Evolutionary conservation across 495 filamentous ascomycete genomes (phyloP).

Genomic region (Parathielavia appendiculata): DNA sequence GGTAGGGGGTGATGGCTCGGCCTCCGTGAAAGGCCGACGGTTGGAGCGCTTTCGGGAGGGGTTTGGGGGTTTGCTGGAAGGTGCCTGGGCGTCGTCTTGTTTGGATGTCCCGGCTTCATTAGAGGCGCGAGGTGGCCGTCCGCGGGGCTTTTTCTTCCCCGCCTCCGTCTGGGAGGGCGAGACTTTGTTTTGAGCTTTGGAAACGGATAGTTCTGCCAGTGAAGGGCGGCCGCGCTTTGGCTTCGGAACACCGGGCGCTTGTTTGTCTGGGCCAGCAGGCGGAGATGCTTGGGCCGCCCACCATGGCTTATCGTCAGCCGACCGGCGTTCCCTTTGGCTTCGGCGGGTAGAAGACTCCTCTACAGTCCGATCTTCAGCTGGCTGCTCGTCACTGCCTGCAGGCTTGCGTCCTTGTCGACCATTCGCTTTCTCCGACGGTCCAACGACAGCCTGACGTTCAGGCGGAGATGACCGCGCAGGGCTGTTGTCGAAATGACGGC

Average conservation of each 20-base stretch:
- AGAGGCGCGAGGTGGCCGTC: background rate
- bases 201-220: conserved; percentile 24
- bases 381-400: background rate
- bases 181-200: conserved; percentile 23
- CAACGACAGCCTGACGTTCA: background rate
- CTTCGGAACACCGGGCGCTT: background rate
- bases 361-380: background rate
- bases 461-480: conserved; percentile 1
- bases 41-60: background rate
- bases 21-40: conserved; percentile 14
- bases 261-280: background rate
- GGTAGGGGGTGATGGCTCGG: background rate
- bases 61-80: background rate
- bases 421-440: background rate
- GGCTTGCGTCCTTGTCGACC: background rate
- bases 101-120: background rate
- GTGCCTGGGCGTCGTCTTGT: background rate
- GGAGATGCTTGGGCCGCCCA: conserved; percentile 10
- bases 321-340: conserved; percentile 19
- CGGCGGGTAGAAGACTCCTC: conserved; percentile 10
- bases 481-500: conserved; percentile 8
- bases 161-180: background rate
- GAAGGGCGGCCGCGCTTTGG: conserved; percentile 20
- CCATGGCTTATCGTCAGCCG: conserved; percentile 16
- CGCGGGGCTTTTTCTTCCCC: conserved; percentile 13